Evolutionary conservation across 225 moss, liverwort and hornwort species (phyloP).

Genomic region (Takakia lepidozioides): DNA sequence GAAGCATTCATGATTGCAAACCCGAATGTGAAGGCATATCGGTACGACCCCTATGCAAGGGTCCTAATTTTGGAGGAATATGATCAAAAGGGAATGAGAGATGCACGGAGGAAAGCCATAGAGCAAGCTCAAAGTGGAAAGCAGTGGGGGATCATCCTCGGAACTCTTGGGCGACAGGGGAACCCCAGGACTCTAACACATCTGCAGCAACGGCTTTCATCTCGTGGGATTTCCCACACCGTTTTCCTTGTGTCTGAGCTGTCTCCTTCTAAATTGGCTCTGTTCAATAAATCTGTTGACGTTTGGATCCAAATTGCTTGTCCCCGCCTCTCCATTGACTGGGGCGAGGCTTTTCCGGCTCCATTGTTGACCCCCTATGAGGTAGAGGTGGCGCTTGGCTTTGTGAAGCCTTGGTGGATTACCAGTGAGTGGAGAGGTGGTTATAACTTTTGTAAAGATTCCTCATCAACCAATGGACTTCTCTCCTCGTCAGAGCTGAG

Average conservation of each 20-base stretch:
- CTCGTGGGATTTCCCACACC: slow-evolving; percentile 58
- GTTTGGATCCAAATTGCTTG: slow-evolving; percentile 98
- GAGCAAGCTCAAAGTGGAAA: slow-evolving; percentile 56
- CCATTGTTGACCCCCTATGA: slow-evolving; percentile 88
- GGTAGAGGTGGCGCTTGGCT: slow-evolving; percentile 92
- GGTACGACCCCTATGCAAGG: slow-evolving; percentile 88
- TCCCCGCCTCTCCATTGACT: slow-evolving; percentile 88
- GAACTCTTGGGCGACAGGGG: slow-evolving; percentile 91
- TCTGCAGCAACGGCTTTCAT: slow-evolving; percentile 61
- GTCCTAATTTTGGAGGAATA: slow-evolving; percentile 77
- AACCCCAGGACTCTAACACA: slow-evolving; percentile 80
- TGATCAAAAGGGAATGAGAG: slow-evolving; percentile 87
- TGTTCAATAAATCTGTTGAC: slow-evolving; percentile 61
- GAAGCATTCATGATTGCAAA: slow-evolving; percentile 99
- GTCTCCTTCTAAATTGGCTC: slow-evolving; percentile 66
- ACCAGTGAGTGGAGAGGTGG: slow-evolving; percentile 25
- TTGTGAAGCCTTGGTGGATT: slow-evolving; percentile 92
- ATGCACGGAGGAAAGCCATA: slow-evolving; percentile 64
- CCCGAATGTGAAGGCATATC: slow-evolving; percentile 71
- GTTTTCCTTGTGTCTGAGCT: slow-evolving; percentile 90
- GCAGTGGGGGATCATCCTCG: slow-evolving; percentile 80
- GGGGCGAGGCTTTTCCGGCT: slow-evolving; percentile 84
- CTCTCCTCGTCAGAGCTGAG: no score
- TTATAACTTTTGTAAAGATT: no score
- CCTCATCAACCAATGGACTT: no score